Base-by-base conservation (phyloP, 169 alveolate genomes). In the Plasmodium knowlesi region DNA sequence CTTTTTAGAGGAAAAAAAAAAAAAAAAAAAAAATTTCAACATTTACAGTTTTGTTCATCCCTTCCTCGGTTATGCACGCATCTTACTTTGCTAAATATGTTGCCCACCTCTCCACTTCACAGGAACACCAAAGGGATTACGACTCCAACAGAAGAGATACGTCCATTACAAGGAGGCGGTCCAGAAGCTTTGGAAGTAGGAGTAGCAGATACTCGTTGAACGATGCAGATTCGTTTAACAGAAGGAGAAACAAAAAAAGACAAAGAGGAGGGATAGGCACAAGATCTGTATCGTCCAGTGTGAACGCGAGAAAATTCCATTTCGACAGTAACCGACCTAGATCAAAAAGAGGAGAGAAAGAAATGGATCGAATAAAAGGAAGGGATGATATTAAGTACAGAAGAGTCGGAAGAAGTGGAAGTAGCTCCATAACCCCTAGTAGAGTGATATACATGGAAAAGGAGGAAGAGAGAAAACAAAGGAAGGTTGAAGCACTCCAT, bases 401-500 rank as follows among this genome's bases (percentile, higher is more conserved):
- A 73, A 43, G 39, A 10, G 39, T 22, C 3, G 92, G 76, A 3
- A 84, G 80, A 84, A 84, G 92, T 73, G 34, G 41, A 6, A 84
- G 82, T 53, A 84, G 46, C 22, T 84, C 92, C n/a, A 72, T 84
- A 19, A 30, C 84, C 53, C 84, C 92, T 0, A 84, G 78, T 73
- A 34, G 92, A 50, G 78, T 72, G 3, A 73, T 84, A 19, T 84
- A 84, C 57, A 84, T 84, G 54, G 92, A 84, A 73, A 84, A 73
- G 28, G 84, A 30, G 9, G 39, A 71, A 71, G 81, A 83, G 28
- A 57, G 34, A 50, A 84, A 83, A 67, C 43, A 8, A 28, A 83
- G 73, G 71, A 83, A 83, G 22, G 28, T 37, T 25, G 92, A 67
- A n/a, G n/a, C 41, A 16, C 50, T 34, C 14, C 37, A 32, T 16